phyloP scores from a whole-genome alignment of 179 eudicot genomes.

The Actinidia chinensis region DNA sequence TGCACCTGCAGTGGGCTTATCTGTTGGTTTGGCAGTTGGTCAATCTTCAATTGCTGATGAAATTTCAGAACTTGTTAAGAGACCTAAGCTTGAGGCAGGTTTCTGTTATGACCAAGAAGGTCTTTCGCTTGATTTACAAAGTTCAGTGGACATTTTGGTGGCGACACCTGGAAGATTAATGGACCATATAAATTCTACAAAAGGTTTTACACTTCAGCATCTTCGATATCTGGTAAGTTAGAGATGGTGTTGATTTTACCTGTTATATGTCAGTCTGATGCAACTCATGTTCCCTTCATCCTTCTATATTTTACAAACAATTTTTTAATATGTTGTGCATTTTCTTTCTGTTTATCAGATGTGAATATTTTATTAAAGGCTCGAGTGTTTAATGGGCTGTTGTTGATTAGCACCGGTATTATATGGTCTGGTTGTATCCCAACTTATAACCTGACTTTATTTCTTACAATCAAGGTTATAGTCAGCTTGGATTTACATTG shows the following conservation, averaged over 20 bases:
- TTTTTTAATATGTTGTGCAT: neutral
- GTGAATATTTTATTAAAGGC: neutral
- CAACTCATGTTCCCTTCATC: neutral
- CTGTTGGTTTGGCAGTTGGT: conserved; percentile 94
- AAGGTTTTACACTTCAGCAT: conserved; percentile 93
- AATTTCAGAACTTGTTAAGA: conserved; percentile 65
- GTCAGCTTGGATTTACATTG: neutral
- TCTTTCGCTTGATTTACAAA: conserved; percentile 38
- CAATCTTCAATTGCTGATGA: conserved; percentile 95
- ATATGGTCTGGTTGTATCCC: neutral
- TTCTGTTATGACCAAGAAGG: conserved; percentile 73
- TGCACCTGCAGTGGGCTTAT: conserved; percentile 92
- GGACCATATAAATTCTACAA: conserved; percentile 86
- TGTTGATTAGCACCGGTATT: neutral
- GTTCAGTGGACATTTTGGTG: conserved; percentile 89
- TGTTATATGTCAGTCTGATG: neutral
- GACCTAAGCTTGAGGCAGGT: conserved; percentile 60
- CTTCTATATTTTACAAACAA: neutral
- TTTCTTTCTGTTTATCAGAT: neutral
- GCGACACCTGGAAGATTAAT: conserved; percentile 99
- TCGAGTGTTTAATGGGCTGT: conserved; percentile 1
- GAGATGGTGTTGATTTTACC: conserved; percentile 2
- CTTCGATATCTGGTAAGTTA: conserved; percentile 79
- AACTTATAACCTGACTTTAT: neutral
- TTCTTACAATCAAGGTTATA: neutral